A percentile compares a stretch with the other conserved stretches of the same genome.
phyloP scores from a whole-genome alignment of 192 early-diverging fungal species.

The Backusella sp. region DNA sequence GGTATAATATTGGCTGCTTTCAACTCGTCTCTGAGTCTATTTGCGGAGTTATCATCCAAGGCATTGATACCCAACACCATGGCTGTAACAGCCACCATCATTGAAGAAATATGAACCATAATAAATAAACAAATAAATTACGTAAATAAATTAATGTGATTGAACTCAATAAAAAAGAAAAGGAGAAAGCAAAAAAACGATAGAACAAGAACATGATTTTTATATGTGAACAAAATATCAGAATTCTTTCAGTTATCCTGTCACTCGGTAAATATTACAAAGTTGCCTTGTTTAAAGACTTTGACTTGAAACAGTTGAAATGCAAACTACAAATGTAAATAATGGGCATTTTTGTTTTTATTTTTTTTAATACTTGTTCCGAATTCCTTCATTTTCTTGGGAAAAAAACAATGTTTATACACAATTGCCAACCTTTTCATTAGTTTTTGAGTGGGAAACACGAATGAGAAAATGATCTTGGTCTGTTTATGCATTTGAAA shows the following conservation, averaged over 20 bases:
- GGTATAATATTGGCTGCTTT: background rate
- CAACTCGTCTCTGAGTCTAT: background rate
- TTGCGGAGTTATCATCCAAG: background rate
- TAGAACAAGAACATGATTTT: background rate
- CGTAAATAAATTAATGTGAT: background rate
- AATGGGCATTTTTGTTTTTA: background rate
- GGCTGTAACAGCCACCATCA: slow-evolving; percentile 3
- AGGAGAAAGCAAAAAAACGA: background rate
- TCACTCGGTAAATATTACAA: background rate
- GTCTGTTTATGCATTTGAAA: background rate
- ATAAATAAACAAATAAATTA: background rate
- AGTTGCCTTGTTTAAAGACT: background rate
- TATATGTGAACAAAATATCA: background rate
- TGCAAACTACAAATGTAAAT: background rate
- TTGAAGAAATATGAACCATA: slow-evolving; percentile 5
- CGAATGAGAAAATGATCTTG: background rate
- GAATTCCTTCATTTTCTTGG: background rate
- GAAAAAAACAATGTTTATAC: background rate
- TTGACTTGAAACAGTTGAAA: background rate
- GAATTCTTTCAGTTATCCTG: background rate
- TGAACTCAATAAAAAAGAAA: background rate
- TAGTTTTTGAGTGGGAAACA: too few species aligned
- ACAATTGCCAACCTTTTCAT: background rate
- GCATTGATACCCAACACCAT: slow-evolving; percentile 5
- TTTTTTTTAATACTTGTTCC: background rate